phyloP scores from a whole-genome alignment of 495 filamentous ascomycete species.

The Penicillium salamii region DNA sequence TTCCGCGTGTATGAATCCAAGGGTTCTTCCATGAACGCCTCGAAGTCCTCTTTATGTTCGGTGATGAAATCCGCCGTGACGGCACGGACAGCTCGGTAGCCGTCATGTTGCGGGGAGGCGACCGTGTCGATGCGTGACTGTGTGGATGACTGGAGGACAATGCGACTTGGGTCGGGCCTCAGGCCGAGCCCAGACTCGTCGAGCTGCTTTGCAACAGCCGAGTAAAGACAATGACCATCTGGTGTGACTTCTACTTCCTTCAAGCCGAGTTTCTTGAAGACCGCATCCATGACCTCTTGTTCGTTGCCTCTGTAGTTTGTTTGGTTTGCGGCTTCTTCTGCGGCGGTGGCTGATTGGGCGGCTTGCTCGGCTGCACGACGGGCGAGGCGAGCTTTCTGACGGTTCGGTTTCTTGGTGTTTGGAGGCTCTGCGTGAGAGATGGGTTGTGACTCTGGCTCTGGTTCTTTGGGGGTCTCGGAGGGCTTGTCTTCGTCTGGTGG shows the following conservation, averaged over 20 bases:
- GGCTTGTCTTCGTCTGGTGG: slow-evolving; percentile 13
- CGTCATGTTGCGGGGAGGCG: slow-evolving; percentile 39
- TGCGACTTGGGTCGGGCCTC: slow-evolving; percentile 43
- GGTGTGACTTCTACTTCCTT: slow-evolving; percentile 77
- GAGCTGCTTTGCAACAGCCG: slow-evolving; percentile 85
- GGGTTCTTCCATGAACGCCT: slow-evolving; percentile 77
- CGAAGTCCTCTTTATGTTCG: slow-evolving; percentile 59
- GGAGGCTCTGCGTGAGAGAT: slow-evolving; percentile 8
- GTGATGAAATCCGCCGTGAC: slow-evolving; percentile 56
- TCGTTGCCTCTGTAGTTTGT: slow-evolving; percentile 74
- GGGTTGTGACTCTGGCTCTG: slow-evolving; percentile 7
- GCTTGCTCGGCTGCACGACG: slow-evolving; percentile 82
- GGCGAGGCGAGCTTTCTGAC: slow-evolving; percentile 87
- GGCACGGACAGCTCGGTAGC: slow-evolving; percentile 46
- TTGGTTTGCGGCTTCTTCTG: slow-evolving; percentile 68
- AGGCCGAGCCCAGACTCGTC: slow-evolving; percentile 41
- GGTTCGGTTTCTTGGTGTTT: slow-evolving; percentile 71
- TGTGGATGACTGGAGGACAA: slow-evolving; percentile 34
- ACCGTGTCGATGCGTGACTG: slow-evolving; percentile 44
- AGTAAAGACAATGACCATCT: slow-evolving; percentile 96
- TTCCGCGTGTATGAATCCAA: slow-evolving; percentile 69
- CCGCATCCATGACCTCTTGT: slow-evolving; percentile 61
- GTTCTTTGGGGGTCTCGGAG: neutral
- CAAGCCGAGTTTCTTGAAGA: slow-evolving; percentile 60
- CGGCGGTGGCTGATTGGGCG: slow-evolving; percentile 62